A percentile compares a stretch with the other conserved stretches of the same genome.
Conservation (phyloP, 768 basidiomycete species). For the Macrocybe gigantea region DNA sequence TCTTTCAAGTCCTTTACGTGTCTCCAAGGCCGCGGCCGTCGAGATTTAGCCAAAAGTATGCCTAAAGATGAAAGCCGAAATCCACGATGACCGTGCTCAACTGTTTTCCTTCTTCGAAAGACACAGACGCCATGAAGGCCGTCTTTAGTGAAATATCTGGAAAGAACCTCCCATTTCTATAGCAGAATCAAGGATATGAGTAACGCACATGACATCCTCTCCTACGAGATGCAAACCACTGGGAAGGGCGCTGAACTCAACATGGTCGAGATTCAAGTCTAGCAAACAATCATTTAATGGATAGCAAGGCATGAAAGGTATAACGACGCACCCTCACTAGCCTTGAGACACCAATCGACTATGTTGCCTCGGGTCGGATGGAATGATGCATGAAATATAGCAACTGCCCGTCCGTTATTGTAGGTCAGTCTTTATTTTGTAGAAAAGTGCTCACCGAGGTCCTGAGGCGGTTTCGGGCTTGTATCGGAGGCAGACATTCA, state of each 20-base stretch:
- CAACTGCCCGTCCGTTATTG: conserved; percentile 37
- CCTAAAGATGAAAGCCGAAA: conserved; percentile 77
- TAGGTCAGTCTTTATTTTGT: no score
- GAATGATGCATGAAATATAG: conserved; percentile 81
- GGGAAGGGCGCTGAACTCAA: conserved; percentile 79
- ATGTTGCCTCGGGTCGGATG: conserved; percentile 79
- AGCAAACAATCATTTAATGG: conserved; percentile 1
- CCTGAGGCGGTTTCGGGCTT: no score
- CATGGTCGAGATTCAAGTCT: conserved; percentile 63
- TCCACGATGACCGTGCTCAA: conserved; percentile 71
- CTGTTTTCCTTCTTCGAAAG: conserved; percentile 63
- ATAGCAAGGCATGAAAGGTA: not conserved
- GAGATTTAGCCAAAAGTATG: conserved; percentile 60
- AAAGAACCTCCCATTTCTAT: no score
- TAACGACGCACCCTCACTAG: conserved; percentile 49
- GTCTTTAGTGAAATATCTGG: conserved; percentile 70
- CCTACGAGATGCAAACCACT: conserved; percentile 80
- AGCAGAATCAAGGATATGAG: not conserved
- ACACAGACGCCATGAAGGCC: conserved; percentile 67
- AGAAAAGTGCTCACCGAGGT: no score
- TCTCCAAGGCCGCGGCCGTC: conserved; percentile 68
- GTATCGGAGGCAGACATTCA: no score
- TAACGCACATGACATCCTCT: conserved; percentile 68
- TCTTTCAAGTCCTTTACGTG: conserved; percentile 62
- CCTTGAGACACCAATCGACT: conserved; percentile 74